Conservation (phyloP, 2,329 filamentous ascomycete species). For the Lecanicillium sp. region DNA sequence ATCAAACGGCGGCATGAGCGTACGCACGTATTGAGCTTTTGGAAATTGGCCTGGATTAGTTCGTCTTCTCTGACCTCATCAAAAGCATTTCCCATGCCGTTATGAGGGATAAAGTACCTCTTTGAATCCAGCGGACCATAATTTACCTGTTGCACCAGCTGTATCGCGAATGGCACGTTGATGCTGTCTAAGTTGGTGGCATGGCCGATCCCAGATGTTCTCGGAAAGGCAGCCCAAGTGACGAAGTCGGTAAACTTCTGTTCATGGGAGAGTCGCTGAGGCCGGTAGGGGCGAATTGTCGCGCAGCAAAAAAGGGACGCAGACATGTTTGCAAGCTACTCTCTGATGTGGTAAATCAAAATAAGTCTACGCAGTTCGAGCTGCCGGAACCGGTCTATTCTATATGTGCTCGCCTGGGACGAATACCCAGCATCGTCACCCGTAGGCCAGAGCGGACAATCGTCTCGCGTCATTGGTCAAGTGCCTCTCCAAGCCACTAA, state of each 20-base stretch:
- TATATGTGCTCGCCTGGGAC: background rate
- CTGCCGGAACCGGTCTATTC: background rate
- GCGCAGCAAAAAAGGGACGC: slow-evolving; percentile 19
- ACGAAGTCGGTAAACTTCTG: slow-evolving; percentile 18
- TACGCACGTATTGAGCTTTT: slow-evolving; percentile 36
- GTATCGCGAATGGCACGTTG: slow-evolving; percentile 22
- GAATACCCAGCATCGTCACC: background rate
- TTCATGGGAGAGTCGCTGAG: slow-evolving; percentile 16
- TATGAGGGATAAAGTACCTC: slow-evolving; percentile 31
- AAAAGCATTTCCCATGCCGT: slow-evolving; percentile 14
- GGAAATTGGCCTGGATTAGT: slow-evolving; percentile 32
- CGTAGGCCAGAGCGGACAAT: background rate
- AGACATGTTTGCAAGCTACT: slow-evolving; percentile 7
- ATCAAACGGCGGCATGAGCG: background rate
- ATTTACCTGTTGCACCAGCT: slow-evolving; percentile 37
- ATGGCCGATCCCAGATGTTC: slow-evolving; percentile 8
- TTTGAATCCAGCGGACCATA: slow-evolving; percentile 34
- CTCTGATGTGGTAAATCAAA: background rate
- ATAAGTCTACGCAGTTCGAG: no score
- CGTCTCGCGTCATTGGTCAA: background rate
- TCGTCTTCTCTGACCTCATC: slow-evolving; percentile 26
- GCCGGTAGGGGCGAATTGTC: slow-evolving; percentile 15
- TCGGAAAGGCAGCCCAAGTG: slow-evolving; percentile 23
- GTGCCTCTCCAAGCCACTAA: background rate
- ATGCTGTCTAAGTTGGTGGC: slow-evolving; percentile 6